Conservation (phyloP, 2,329 filamentous ascomycete genomes). For the Fusarium sp. region DNA sequence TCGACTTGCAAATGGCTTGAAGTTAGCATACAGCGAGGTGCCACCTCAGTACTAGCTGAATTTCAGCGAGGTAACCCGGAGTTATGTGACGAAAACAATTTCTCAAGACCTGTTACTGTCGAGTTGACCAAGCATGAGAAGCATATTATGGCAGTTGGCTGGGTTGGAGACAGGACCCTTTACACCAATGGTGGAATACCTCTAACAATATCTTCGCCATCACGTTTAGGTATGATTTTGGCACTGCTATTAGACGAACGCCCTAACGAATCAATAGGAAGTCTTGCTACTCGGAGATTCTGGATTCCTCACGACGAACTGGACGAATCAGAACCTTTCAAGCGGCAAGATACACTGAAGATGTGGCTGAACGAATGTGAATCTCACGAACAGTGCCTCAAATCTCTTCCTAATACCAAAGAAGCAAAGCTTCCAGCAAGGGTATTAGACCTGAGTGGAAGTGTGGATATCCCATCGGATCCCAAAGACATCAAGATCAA, state of each 20-base stretch:
- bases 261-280: no score
- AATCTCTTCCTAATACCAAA: background rate
- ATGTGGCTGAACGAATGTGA: background rate
- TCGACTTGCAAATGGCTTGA: conserved; percentile 4
- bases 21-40: background rate
- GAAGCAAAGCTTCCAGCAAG: background rate
- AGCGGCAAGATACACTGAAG: background rate
- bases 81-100: background rate
- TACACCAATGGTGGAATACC: background rate
- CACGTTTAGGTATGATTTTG: background rate
- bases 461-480: background rate
- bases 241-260: no score
- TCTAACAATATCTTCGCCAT: background rate
- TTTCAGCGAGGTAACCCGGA: background rate
- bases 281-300: background rate
- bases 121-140: background rate
- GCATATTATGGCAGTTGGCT: background rate
- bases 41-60: background rate
- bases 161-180: background rate
- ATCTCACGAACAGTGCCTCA: background rate
- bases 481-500: background rate
- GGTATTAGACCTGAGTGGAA: background rate
- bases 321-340: background rate
- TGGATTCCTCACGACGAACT: background rate
- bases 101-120: background rate